A percentile compares a stretch with the other conserved stretches of the same genome.
Conservation (phyloP, 2,329 filamentous ascomycete genomes). For the Botrytis deweyae region DNA sequence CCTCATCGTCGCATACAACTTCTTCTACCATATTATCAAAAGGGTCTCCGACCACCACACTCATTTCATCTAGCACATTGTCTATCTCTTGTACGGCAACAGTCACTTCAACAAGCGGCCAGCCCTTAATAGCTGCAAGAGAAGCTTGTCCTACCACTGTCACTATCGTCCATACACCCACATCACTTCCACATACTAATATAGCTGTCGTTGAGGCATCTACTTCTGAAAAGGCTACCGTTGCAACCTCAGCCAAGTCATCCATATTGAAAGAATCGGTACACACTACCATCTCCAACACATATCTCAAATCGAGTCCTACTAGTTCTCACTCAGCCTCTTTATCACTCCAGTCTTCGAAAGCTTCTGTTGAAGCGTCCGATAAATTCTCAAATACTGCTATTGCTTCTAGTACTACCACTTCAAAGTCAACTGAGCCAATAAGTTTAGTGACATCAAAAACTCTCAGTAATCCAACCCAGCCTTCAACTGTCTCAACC, state of each 20-base stretch:
- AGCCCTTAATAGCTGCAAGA: slow-evolving; percentile 14
- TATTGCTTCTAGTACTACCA: background rate
- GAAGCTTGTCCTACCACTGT: slow-evolving; percentile 20
- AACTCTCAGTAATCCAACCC: background rate
- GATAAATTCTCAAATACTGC: background rate
- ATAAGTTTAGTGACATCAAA: background rate
- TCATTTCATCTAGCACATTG: slow-evolving; percentile 11
- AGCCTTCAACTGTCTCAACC: background rate
- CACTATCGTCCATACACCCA: slow-evolving; percentile 17
- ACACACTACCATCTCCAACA: background rate
- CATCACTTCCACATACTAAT: slow-evolving; percentile 1
- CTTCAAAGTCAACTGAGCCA: background rate
- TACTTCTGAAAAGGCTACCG: background rate
- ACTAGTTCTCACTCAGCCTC: background rate
- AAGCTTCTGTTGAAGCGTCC: background rate
- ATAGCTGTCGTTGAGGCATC: background rate
- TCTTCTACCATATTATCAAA: slow-evolving; percentile 17
- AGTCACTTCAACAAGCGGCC: slow-evolving; percentile 21
- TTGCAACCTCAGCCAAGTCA: background rate
- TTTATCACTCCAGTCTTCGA: background rate
- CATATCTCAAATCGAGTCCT: background rate
- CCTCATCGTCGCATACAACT: slow-evolving; percentile 16
- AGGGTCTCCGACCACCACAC: slow-evolving; percentile 17
- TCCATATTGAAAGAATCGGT: slow-evolving; percentile 6
- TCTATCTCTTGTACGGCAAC: slow-evolving; percentile 24